Conservation (phyloP, 768 basidiomycete species). For the Mycena metata region DNA sequence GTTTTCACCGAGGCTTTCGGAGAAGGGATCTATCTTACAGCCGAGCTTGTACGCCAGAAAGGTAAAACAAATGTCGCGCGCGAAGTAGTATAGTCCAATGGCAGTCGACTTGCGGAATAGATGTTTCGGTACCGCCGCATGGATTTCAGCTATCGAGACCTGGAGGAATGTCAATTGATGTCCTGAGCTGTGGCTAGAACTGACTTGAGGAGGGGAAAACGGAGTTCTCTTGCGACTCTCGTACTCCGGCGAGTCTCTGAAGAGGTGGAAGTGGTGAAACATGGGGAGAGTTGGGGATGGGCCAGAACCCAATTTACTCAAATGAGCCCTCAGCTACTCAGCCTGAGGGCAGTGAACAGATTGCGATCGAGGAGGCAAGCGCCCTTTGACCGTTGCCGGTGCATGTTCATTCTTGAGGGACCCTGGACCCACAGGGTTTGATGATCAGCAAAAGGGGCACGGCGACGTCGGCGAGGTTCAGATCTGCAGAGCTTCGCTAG, state of each 20-base stretch:
- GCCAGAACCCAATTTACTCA: too few species aligned
- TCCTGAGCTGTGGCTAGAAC: not conserved
- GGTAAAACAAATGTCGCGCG: slow-evolving; percentile 62
- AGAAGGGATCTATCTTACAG: slow-evolving; percentile 61
- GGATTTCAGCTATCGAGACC: slow-evolving; percentile 37
- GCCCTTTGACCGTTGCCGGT: too few species aligned
- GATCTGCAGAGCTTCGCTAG: too few species aligned
- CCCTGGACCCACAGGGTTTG: too few species aligned
- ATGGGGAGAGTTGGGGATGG: too few species aligned
- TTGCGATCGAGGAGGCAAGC: too few species aligned
- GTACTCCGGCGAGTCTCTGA: slow-evolving; percentile 8
- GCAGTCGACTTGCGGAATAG: slow-evolving; percentile 66
- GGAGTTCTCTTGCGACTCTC: slow-evolving; percentile 17
- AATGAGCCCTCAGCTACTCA: too few species aligned
- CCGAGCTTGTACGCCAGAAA: slow-evolving; percentile 61
- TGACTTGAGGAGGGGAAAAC: slow-evolving; percentile 16
- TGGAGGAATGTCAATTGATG: not conserved
- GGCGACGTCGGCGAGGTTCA: too few species aligned
- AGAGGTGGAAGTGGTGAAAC: not conserved
- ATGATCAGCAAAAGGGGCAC: too few species aligned
- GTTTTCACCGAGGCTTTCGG: slow-evolving; percentile 44
- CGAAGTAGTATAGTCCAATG: slow-evolving; percentile 61
- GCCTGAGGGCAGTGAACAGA: too few species aligned
- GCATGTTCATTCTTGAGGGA: too few species aligned
- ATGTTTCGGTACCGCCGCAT: slow-evolving; percentile 65